These are phyloP conservation scores for Hyparrhenia diplandra DNA, from an alignment of 176 grass and related monocot genomes.

Conservation along the genomic window DNA sequence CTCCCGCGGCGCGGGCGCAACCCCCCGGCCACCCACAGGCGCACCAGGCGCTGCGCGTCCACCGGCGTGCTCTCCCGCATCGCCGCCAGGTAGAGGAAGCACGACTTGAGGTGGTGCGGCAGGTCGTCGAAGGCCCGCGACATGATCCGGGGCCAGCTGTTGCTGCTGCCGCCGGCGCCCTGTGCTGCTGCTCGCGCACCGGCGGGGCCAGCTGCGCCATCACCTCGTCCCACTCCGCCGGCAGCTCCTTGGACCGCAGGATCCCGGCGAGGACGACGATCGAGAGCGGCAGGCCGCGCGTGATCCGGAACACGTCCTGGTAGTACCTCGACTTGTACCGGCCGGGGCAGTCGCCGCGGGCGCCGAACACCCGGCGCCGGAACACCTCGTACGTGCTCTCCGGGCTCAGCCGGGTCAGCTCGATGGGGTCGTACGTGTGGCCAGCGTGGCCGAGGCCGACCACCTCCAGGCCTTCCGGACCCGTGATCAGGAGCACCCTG, in stretches of 20 bases:
- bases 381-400: constrained; percentile 49
- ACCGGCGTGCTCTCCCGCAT: constrained; percentile 25
- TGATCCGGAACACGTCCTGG: constrained; percentile 43
- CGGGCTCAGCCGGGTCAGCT: constrained; percentile 22
- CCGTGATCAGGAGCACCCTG: constrained; percentile 38
- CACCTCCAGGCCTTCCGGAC: constrained; percentile 8
- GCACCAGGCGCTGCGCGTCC: constrained; percentile 30
- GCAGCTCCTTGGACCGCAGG: constrained; percentile 37
- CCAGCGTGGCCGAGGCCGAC: not conserved
- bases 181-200: not conserved
- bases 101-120: constrained; percentile 68
- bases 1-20: constrained; percentile 37
- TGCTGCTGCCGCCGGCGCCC: not conserved
- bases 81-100: constrained; percentile 55
- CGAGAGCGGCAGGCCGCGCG: constrained; percentile 40
- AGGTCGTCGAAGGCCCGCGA: constrained; percentile 52
- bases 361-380: constrained; percentile 46
- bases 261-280: constrained; percentile 50
- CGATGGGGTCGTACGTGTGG: not conserved
- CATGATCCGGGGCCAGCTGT: constrained; percentile 24
- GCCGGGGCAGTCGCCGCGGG: constrained; percentile 32
- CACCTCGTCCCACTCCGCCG: constrained; percentile 48
- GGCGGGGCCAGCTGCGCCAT: constrained; percentile 40
- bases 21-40: constrained; percentile 56
- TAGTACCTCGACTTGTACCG: constrained; percentile 40